Evolutionary conservation across 495 filamentous ascomycete genomes (phyloP), one percentile per base, ranked within the genome.

Genomic region (Aspergillus ellipticus): DNA sequence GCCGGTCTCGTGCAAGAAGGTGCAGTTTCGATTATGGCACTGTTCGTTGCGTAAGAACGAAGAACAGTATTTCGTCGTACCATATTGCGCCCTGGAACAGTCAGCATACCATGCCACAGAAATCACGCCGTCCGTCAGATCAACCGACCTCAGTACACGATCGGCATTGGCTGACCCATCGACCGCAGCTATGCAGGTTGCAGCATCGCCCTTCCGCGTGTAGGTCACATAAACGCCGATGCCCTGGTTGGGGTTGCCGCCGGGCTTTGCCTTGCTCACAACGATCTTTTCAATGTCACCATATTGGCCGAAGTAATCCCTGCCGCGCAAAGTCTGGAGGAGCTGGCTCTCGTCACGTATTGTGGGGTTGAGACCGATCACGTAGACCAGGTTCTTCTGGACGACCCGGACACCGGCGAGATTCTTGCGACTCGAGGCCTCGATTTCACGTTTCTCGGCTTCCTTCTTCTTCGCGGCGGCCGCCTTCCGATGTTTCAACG

Each of bases 241-340:
- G 0, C 91, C 90, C 57, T 90, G 88, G 50, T 81, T 80, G 20
- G 85, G 84, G 57, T 87, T 83, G 13, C 85, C 80, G 53, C 85
- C 83, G 10, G 85, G 82, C 68, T 92, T 93, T 2, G 92, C 85
- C 67, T 96, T 97, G 76, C 92, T 97, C 53, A 99, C 96, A 42
- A 96, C 96, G 37, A 99, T 97, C 66, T 99, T 99, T 60, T 94
- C 85, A 59, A 99, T 99, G 66, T 94, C 93, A 59, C 95, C 95
- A 67, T 99, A 99, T 66, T 97, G 95, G 4, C 95, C 95, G 65
- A 99, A 99, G 67, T 97, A 99, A 58, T 96, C 85, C 43, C 81
- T 79, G 42, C 90, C 89, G 46, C 95, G 86, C 17, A 99, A 78
- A 0, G 91, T 96, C 66, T 88, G 85, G 50, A 96, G 78, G 8